A percentile compares a stretch with the other conserved stretches of the same genome.
These are phyloP conservation scores for Fusarium setosum DNA, from an alignment of 2,329 filamentous ascomycete species.

Conservation along the genomic window DNA sequence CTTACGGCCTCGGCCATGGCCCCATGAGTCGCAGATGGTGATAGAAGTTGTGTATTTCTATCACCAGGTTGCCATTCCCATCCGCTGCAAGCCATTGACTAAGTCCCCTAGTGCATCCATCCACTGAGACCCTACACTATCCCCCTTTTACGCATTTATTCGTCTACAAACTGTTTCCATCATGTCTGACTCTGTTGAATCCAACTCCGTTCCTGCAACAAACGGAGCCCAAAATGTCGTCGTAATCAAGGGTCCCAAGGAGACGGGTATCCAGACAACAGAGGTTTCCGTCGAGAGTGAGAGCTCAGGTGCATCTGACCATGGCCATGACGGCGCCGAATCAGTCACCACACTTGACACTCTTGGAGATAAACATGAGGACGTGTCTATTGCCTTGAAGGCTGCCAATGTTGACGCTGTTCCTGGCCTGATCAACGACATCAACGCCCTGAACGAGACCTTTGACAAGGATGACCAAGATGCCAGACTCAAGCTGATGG, in stretches of 20 bases:
- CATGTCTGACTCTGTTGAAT: too few relatives aligned
- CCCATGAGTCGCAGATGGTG: too few relatives aligned
- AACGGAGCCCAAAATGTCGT: not conserved
- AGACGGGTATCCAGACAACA: not conserved
- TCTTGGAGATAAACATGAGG: not conserved
- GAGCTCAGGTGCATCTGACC: not conserved
- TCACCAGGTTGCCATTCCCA: too few relatives aligned
- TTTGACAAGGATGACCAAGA: constrained; percentile 16
- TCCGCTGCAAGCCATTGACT: too few relatives aligned
- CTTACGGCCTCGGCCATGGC: too few relatives aligned
- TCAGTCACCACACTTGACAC: not conserved
- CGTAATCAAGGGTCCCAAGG: not conserved
- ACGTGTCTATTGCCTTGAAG: constrained; percentile 23
- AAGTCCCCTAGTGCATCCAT: too few relatives aligned
- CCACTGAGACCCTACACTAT: too few relatives aligned
- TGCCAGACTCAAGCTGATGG: constrained; percentile 46
- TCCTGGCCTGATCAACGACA: constrained; percentile 22
- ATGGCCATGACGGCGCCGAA: not conserved
- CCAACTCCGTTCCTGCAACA: not conserved
- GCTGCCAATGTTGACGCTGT: constrained; percentile 23
- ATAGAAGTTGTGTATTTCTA: too few relatives aligned
- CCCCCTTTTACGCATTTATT: too few relatives aligned
- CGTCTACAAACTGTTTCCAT: too few relatives aligned
- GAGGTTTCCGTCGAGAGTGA: not conserved
- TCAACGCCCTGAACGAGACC: constrained; percentile 1